Evolutionary conservation across 1,284 basidiomycete species (phyloP), one percentile per base, ranked within the genome.

Genomic region (Puccinia hordei): DNA sequence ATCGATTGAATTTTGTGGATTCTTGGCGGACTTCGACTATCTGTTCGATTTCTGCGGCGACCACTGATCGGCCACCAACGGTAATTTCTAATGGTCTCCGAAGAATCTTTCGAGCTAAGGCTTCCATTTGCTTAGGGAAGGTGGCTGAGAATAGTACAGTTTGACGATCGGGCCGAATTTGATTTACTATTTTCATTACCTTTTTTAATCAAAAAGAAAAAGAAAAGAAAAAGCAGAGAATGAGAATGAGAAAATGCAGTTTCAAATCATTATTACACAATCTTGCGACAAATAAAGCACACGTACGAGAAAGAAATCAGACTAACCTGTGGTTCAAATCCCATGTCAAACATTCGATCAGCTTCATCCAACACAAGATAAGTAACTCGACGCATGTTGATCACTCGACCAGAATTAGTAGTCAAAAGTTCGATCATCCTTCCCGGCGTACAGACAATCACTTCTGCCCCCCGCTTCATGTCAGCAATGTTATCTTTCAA

Each of bases 331-430:
- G 97, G 98, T 86, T 99, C 98, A 86, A 99, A 99, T 81, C 97
- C 97, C 96, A 99, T 98, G 87, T 99, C 98, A 86, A 99, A 99
- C 97, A 99, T 99, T 83, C 97, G 93, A 87, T 99, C 97, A 12
- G 97, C 98, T 87, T 99, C 98, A 85, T 99, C 97, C 81, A 99
- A 90, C 41, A 99, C 96, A 81, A 99, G 91, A 86, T 99, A 99
- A 5, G 97, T 99, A 78, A 97, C 93, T 57, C 97, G 91, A 85
- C 95, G 94, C 83, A 99, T 89, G 86, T 99, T 99, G 80, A 96
- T 98, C 80, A 99, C 95, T 80, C 97, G 92, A 81, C 97, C 97
- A 82, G 94, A 96, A 86, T 99, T 99, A 82, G 97, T 95, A 24
- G 96, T 98, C 83, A 98, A 88, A 80, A 99, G 90, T 85, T 99